A percentile compares a stretch with the other conserved stretches of the same genome.
Evolutionary conservation across 2,329 filamentous ascomycete genomes (phyloP).

Genomic region (Mycosphaerella sp.): DNA sequence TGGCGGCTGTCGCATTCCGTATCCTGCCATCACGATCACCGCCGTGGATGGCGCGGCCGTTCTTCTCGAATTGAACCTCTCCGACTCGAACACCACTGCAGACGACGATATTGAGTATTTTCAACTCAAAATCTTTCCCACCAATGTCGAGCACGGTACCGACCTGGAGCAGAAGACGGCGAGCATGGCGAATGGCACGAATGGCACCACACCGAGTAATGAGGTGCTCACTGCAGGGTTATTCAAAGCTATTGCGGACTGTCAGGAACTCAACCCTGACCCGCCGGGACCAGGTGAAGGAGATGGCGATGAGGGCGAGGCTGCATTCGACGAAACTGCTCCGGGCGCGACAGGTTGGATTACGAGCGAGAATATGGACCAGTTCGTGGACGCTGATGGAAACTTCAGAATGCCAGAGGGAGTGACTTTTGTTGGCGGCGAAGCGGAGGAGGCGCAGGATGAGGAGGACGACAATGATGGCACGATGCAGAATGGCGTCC

Average conservation of each 20-base stretch:
- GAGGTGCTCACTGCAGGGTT: conserved; percentile 39
- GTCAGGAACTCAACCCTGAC: conserved; percentile 71
- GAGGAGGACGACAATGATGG: conserved; percentile 35
- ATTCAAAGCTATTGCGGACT: conserved; percentile 64
- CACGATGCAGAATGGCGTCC: conserved; percentile 10
- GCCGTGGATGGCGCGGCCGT: conserved; percentile 59
- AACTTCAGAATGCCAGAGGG: conserved; percentile 71
- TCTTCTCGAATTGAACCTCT: conserved; percentile 63
- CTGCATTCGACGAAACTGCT: conserved; percentile 47
- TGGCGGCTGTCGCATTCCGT: conserved; percentile 62
- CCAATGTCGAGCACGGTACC: conserved; percentile 12
- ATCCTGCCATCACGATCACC: conserved; percentile 68
- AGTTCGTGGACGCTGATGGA: conserved; percentile 74
- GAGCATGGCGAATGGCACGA: conserved; percentile 17
- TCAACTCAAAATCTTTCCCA: conserved; percentile 61
- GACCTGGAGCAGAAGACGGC: neutral
- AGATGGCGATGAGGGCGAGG: conserved; percentile 46
- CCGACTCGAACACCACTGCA: conserved; percentile 50
- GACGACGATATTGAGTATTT: conserved; percentile 59
- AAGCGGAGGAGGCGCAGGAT: conserved; percentile 36
- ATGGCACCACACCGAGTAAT: conserved; percentile 12
- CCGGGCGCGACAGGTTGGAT: conserved; percentile 77
- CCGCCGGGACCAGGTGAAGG: conserved; percentile 45
- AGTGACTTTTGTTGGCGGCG: conserved; percentile 54
- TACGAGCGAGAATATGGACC: conserved; percentile 81